phyloP scores from a whole-genome alignment of 441 rosid genomes.

The Biscutella laevigata region DNA sequence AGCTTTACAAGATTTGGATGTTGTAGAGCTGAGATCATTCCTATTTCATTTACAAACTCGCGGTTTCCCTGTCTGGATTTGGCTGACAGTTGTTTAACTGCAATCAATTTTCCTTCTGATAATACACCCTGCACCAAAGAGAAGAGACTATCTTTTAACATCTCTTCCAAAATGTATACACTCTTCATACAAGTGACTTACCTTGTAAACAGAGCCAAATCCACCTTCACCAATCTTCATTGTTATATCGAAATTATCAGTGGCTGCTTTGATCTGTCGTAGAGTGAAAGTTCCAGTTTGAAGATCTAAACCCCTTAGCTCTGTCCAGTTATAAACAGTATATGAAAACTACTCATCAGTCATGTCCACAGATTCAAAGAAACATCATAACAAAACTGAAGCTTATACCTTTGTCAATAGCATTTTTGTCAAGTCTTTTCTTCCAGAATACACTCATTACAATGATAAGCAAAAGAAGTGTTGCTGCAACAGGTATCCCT shows the following conservation, averaged over 20 bases:
- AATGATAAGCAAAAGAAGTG: slow-evolving; percentile 35
- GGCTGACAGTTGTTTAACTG: slow-evolving; percentile 66
- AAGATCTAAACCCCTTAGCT: slow-evolving; percentile 52
- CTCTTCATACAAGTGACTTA: too few species aligned
- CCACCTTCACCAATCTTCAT: slow-evolving; percentile 87
- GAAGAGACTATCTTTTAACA: background rate
- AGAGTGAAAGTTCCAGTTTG: slow-evolving; percentile 63
- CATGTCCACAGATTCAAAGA: background rate
- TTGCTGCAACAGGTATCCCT: slow-evolving; percentile 30
- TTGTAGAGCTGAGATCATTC: slow-evolving; percentile 82
- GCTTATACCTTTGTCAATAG: slow-evolving; percentile 51
- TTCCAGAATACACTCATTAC: slow-evolving; percentile 37
- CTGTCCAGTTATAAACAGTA: slow-evolving; percentile 10
- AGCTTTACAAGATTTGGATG: slow-evolving; percentile 90
- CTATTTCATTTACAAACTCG: slow-evolving; percentile 45
- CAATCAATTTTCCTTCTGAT: slow-evolving; percentile 61
- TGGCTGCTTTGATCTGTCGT: slow-evolving; percentile 69
- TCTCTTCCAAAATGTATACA: background rate
- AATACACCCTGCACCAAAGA: slow-evolving; percentile 45
- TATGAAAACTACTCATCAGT: background rate
- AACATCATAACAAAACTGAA: background rate
- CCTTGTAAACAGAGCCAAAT: slow-evolving; percentile 70
- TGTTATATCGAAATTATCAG: slow-evolving; percentile 53
- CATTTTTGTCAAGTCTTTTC: slow-evolving; percentile 43
- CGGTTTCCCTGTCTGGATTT: slow-evolving; percentile 68